Evolutionary conservation across 495 filamentous ascomycete genomes (phyloP), one percentile per base, ranked within the genome.

Genomic region (Penicillium alfredii): DNA sequence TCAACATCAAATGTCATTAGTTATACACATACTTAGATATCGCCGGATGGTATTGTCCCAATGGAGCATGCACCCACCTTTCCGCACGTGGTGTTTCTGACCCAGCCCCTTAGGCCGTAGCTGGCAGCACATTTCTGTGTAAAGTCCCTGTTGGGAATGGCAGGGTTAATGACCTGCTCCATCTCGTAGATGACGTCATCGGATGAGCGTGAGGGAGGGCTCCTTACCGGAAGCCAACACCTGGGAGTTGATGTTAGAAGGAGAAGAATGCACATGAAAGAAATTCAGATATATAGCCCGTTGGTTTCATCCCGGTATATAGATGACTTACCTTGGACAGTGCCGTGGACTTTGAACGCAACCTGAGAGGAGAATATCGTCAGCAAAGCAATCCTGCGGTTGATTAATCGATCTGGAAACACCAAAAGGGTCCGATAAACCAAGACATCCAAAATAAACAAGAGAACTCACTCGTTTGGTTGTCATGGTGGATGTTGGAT

Each of bases 71-170:
- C 9, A 32, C 47, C 11, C 9, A 84, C 87, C 58, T 81, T 79
- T 31, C 82, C 82, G 39, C 82, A 78, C 5, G 71, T 62, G 0
- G 78, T 83, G 53, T 96, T 96, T 23, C 76, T 69, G 11, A 89
- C 84, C 71, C 76, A 90, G 28, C 89, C 89, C 1, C 81, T 90
- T 5, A 96, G 47, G 2, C 64, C 69, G 44, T 82, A 67, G 19
- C 70, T 68, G 2, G 56, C 59, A 2, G 88, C 89, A 41, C 79
- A 75, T 44, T 79, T 78, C 35, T 74, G 71, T 1, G 86, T 80
- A 51, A 82, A 93, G 53, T 78, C 72, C 24, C 85, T 88, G 35
- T 12, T 26, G 4, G 15, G 34, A 38, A 12, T 29, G 19, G 42
- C 26, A 32, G 37, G 20, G 25, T 36, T 15, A 32, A 34, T 29